These are phyloP conservation scores for Debaryomyces subglobosus DNA, from an alignment of 1,139 yeast genomes.

Conservation along the genomic window DNA sequence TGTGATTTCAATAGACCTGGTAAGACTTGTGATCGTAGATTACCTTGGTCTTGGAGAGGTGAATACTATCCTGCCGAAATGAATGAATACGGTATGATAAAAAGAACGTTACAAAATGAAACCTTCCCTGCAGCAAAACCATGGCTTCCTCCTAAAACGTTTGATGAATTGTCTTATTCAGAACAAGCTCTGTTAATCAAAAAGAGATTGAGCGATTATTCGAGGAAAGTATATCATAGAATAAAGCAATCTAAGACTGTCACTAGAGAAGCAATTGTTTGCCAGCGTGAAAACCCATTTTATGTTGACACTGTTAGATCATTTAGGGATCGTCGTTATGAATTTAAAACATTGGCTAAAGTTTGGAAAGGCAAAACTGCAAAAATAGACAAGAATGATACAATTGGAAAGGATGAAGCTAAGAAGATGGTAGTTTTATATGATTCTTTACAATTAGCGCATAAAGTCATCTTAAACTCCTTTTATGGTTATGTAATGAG, in stretches of 20 bases:
- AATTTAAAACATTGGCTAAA: conserved; percentile 90
- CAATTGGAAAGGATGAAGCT: conserved; percentile 75
- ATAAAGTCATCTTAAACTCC: conserved; percentile 93
- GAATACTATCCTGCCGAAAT: conserved; percentile 90
- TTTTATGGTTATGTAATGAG: conserved; percentile 99
- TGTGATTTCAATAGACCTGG: conserved; percentile 98
- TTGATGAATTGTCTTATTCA: conserved; percentile 72
- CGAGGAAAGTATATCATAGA: conserved; percentile 82
- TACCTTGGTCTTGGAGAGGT: conserved; percentile 99
- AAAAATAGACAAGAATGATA: conserved; percentile 54
- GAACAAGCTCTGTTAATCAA: conserved; percentile 81
- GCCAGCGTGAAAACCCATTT: conserved; percentile 97
- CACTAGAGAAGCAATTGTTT: conserved; percentile 90
- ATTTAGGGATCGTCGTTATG: conserved; percentile 95
- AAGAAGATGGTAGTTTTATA: conserved; percentile 90
- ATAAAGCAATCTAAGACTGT: conserved; percentile 81
- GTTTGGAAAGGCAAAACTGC: conserved; percentile 88
- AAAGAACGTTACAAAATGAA: conserved; percentile 80
- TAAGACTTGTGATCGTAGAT: conserved; percentile 84
- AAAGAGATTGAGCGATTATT: conserved; percentile 81
- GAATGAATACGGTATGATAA: conserved; percentile 90
- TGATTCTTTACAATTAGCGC: conserved; percentile 95
- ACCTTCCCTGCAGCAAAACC: conserved; percentile 67
- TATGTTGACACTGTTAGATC: conserved; percentile 93
- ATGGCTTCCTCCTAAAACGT: conserved; percentile 58